Base-by-base conservation (phyloP, 176 grass and related monocot species). In the Cocos nucifera region DNA sequence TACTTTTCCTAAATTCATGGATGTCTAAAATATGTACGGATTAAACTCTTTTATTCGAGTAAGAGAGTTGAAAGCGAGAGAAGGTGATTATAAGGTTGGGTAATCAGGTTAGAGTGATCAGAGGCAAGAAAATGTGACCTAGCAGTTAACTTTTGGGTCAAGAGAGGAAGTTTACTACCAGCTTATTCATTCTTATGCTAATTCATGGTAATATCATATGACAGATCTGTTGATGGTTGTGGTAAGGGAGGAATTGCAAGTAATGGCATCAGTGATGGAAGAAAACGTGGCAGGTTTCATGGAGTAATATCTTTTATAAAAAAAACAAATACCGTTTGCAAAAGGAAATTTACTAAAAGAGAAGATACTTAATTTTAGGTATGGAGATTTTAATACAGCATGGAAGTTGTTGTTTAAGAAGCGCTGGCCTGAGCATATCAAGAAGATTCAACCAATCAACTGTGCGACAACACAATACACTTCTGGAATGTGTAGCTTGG, bases 231-330 rank as follows among this genome's bases (percentile, higher is more conserved):
- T 71, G 57, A 53, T 20, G 4, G 22, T 50, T 18, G 28, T 51
- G 51, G 19, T 56, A 12, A 44, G 35, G 68, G 44, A 58, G 56
- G 22, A 19, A 6, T 3, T 44, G 1, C 35, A 44, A 44, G 8
- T 44, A 44, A 44, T 14, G 17, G 57, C 5, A n/a, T 29, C 17
- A 71, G 19, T 5, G 61, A 72, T 22, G 78, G 75, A 52, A 62
- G 17, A 15, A 86, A 86, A 75, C 78, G 78, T 54, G 56, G 69
- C 58, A 86, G 83, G 83, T 86, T 79, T 49, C 10, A 17, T 53
- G 9, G 35, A 44, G 10, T 44, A 2, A 44, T 44, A 2, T 44
- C 35, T 44, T 44, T 44, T 44, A 44, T 44, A 14, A 44, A 30
- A 6, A 30, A 30, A 14, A 35, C 6, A 9, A 44, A 44, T 44